Base-by-base conservation (phyloP, 2,329 filamentous ascomycete genomes). In the Cercospora sp. region DNA sequence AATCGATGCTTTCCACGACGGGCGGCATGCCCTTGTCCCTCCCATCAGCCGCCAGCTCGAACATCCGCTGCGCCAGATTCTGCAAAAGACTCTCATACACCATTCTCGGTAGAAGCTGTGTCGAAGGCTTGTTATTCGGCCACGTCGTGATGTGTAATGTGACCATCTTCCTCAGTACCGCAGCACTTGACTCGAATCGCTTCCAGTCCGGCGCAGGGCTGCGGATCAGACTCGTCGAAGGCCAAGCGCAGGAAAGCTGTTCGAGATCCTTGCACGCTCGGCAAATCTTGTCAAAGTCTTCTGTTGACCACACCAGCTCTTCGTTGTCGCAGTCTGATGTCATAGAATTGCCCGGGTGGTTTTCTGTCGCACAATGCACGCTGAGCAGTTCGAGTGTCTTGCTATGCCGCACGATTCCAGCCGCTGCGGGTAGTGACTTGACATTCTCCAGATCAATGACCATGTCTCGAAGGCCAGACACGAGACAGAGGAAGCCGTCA, bases 81-180 rank as follows among this genome's bases (percentile, higher is more conserved):
- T 75, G 75, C 23, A 84, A 78, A 6, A 84, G 75, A 55, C 80
- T 78, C 69, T 84, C 81, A 72, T 84, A 84, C 13, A 83, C 76
- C 64, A 79, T 77, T 42, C 80, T 78, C 0, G 82, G 80, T 4
- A 84, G 74, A 31, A 80, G 76, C 55, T 80, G 71, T 28, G 74
- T 74, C 3, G 77, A 79, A 1, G 80, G 80, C 45, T 75, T 78
- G 69, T 82, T 83, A 23, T 72, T 82, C 5, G 83, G 83, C 81
- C 83, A 84, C 4, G 80, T 83, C 0, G 81, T 82, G 69, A 84
- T 81, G 68, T 84, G 82, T 18, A 85, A 74, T 0, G 83, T 84
- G 4, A 81, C 76, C 8, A 85, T 75, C 33, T 80, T 73, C 9
- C 75, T 73, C 12, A 85, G 74, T 18, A 70, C 70, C 16, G 62